A percentile compares a stretch with the other conserved stretches of the same genome.
Conservation (phyloP, 495 filamentous ascomycete species). For the Tuber aestivum region DNA sequence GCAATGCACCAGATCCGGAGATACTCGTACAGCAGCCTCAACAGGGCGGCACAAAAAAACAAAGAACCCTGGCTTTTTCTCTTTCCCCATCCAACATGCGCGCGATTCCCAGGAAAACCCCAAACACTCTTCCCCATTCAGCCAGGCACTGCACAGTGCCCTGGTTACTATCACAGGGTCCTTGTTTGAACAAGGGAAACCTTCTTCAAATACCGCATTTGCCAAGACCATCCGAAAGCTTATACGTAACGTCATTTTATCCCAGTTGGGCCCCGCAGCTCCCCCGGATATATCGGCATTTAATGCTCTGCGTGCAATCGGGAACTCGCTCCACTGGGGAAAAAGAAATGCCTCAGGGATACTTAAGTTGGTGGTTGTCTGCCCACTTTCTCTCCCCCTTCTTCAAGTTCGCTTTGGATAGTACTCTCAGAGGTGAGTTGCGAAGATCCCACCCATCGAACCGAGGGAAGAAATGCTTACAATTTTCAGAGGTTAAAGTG, state of each 20-base stretch:
- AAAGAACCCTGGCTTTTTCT: neutral
- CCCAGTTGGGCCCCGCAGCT: neutral
- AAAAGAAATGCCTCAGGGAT: conserved; percentile 3
- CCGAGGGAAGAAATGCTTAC: neutral
- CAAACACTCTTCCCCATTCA: neutral
- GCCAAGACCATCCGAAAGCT: neutral
- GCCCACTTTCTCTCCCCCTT: neutral
- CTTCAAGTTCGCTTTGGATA: neutral
- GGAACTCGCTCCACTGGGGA: neutral
- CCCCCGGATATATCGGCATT: conserved; percentile 3
- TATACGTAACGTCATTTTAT: neutral
- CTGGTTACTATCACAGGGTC: neutral
- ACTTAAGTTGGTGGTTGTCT: neutral
- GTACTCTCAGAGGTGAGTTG: neutral
- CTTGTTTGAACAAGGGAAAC: neutral
- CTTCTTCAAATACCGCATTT: neutral
- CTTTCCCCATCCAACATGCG: neutral
- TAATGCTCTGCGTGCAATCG: neutral
- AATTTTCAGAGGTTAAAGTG: neutral
- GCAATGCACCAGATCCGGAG: neutral
- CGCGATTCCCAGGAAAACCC: neutral
- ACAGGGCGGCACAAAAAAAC: neutral
- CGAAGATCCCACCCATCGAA: neutral
- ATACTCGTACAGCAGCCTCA: no score
- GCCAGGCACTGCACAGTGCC: neutral